phyloP scores from a whole-genome alignment of 345 rosid genomes.

The Salix dunnii region DNA sequence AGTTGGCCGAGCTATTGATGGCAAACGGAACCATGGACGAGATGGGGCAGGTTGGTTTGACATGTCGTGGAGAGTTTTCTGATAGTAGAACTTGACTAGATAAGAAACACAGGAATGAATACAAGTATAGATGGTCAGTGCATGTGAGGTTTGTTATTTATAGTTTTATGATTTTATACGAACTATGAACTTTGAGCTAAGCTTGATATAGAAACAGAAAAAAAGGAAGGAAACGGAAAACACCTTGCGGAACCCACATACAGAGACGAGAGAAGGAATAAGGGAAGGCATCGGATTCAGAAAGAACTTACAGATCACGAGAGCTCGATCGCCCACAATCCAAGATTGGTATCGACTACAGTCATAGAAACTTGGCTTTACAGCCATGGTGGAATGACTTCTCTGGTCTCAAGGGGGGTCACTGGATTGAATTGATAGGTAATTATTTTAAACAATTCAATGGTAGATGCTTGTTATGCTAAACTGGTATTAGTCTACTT shows the following conservation, averaged over 20 bases:
- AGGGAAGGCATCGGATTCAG: slow-evolving; percentile 51
- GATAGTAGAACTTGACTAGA: not conserved
- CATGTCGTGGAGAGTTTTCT: slow-evolving; percentile 17
- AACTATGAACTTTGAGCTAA: not conserved
- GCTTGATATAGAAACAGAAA: not conserved
- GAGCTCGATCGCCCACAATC: slow-evolving; percentile 23
- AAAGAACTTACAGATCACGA: slow-evolving; percentile 26
- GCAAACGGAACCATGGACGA: slow-evolving; percentile 58
- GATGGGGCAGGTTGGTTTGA: slow-evolving; percentile 37
- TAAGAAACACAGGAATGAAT: not conserved
- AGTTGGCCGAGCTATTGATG: slow-evolving; percentile 42
- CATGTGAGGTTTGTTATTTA: slow-evolving; percentile 17
- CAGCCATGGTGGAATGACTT: not conserved
- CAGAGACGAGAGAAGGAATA: not conserved
- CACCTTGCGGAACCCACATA: slow-evolving; percentile 4
- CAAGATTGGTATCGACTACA: slow-evolving; percentile 36
- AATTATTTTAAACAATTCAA: not conserved
- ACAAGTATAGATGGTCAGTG: not conserved
- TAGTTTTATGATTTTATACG: not conserved
- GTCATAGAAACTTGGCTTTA: not conserved
- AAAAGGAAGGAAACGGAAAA: not conserved
- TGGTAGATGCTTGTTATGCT: not conserved
- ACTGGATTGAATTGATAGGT: not conserved
- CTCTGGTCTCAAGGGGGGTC: not conserved
- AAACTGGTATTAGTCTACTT: not conserved